phyloP scores from a whole-genome alignment of 805 yeast genomes.

The Kodamaea neixiangensis region DNA sequence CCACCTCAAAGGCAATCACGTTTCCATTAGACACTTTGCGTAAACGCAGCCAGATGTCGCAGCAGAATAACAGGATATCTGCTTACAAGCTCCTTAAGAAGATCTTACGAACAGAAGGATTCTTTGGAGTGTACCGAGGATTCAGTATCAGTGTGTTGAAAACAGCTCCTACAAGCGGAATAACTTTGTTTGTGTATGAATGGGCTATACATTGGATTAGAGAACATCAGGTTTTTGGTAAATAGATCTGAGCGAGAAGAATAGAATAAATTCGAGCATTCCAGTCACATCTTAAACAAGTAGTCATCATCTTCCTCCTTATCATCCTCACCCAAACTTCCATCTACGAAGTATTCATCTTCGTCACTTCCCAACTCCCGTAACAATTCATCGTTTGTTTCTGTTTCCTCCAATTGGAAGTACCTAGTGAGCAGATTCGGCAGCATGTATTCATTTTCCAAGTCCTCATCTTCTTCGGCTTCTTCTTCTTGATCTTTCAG shows the following conservation, averaged over 20 bases:
- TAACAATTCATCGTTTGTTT: slow-evolving; percentile 22
- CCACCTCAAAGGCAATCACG: slow-evolving; percentile 65
- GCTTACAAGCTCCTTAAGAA: slow-evolving; percentile 29
- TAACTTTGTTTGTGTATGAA: slow-evolving; percentile 70
- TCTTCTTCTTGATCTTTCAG: slow-evolving; percentile 10
- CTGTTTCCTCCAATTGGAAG: slow-evolving; percentile 22
- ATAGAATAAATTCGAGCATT: background rate
- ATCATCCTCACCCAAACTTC: slow-evolving; percentile 14
- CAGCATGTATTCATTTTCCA: slow-evolving; percentile 42
- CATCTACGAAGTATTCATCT: slow-evolving; percentile 31
- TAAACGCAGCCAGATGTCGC: slow-evolving; percentile 67
- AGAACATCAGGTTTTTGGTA: background rate
- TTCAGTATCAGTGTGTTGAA: slow-evolving; percentile 68
- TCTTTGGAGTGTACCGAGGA: slow-evolving; percentile 73
- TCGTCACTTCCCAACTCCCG: slow-evolving; percentile 24
- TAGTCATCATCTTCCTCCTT: slow-evolving; percentile 32
- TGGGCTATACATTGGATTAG: slow-evolving; percentile 11
- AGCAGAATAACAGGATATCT: slow-evolving; percentile 8
- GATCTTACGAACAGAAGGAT: slow-evolving; percentile 59
- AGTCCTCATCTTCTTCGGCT: slow-evolving; percentile 22
- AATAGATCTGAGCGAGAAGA: background rate
- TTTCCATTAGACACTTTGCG: slow-evolving; percentile 88
- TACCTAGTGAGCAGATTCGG: slow-evolving; percentile 38
- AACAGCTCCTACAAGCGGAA: slow-evolving; percentile 76
- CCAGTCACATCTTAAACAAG: slow-evolving; percentile 25